phyloP scores from a whole-genome alignment of 139 green algal species.

The Medakamo hakoo region DNA sequence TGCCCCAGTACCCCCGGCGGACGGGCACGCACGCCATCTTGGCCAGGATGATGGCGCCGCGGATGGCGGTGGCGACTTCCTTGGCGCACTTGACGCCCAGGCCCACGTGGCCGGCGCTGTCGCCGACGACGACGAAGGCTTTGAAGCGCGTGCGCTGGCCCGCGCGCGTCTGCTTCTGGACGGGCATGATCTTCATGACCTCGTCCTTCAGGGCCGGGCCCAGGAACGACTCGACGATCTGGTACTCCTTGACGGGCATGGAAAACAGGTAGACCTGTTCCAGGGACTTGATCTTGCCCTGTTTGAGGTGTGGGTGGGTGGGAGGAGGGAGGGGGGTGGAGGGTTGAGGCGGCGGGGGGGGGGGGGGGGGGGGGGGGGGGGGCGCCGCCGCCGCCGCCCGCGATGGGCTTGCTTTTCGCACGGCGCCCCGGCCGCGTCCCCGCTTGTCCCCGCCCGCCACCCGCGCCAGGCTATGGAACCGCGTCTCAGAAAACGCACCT shows the following conservation, averaged over 20 bases:
- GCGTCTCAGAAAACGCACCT: no score
- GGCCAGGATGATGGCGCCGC: slow-evolving; percentile 92
- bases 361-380: no score
- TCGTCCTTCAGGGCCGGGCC: slow-evolving; percentile 69
- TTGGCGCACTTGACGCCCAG: slow-evolving; percentile 99
- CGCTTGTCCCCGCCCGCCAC: not conserved
- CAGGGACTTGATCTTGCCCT: slow-evolving; percentile 97
- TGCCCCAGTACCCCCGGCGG: slow-evolving; percentile 96
- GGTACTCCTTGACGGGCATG: slow-evolving; percentile 96
- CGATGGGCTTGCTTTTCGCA: no score
- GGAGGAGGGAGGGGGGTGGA: not conserved
- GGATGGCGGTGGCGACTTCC: slow-evolving; percentile 93
- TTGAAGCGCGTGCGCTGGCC: slow-evolving; percentile 99
- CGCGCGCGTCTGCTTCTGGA: slow-evolving; percentile 99
- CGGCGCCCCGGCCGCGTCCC: no score
- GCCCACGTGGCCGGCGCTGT: slow-evolving; percentile 94
- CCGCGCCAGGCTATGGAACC: not conserved
- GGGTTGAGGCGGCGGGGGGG: not conserved
- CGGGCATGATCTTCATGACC: slow-evolving; percentile 99
- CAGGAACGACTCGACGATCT: slow-evolving; percentile 87
- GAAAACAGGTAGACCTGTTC: slow-evolving; percentile 99
- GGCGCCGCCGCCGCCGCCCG: no score
- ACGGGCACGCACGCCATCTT: slow-evolving; percentile 93
- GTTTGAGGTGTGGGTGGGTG: no score
- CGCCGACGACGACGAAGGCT: slow-evolving; percentile 98